Percentiles rank a stretch among this genome's conserved stretches.
These are phyloP conservation scores for Candida chauliodis DNA, from an alignment of 805 yeast species.

Conservation along the genomic window DNA sequence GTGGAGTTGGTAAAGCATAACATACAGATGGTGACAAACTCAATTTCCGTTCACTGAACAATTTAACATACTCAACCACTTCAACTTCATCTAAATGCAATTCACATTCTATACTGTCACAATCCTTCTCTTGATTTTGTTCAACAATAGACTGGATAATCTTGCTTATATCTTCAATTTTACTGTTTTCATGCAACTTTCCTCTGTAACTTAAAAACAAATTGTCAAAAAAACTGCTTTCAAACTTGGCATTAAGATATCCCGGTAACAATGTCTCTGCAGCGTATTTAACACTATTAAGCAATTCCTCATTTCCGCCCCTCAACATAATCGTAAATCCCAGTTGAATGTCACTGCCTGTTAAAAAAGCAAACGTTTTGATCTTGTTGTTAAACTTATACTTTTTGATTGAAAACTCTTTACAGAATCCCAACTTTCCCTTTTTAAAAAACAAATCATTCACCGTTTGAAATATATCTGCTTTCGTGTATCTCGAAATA, in stretches of 20 bases:
- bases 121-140: constrained; percentile 10
- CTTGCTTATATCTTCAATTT: constrained; percentile 9
- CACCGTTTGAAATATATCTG: constrained; percentile 81
- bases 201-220: constrained; percentile 12
- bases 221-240: constrained; percentile 39
- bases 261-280: constrained; percentile 78
- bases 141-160: constrained; percentile 10
- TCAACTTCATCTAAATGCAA: constrained; percentile 27
- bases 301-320: constrained; percentile 62
- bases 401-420: constrained; percentile 64
- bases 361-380: constrained; percentile 73
- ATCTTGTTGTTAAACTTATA: constrained; percentile 53
- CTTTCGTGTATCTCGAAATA: constrained; percentile 72
- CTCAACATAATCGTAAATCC: constrained; percentile 89
- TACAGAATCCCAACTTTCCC: constrained; percentile 67
- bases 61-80: constrained; percentile 30
- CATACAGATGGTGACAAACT: constrained; percentile 85
- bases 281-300: constrained; percentile 71
- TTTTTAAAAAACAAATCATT: constrained; percentile 73
- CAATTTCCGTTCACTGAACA: constrained; percentile 50
- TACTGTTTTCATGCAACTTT: constrained; percentile 12
- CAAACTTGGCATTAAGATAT: constrained; percentile 75
- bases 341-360: constrained; percentile 66
- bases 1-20: constrained; percentile 65
- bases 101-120: constrained; percentile 14